A percentile compares a stretch with the other conserved stretches of the same genome.
phyloP scores from a whole-genome alignment of 306 rosid species.

The Cajanus cajan region DNA sequence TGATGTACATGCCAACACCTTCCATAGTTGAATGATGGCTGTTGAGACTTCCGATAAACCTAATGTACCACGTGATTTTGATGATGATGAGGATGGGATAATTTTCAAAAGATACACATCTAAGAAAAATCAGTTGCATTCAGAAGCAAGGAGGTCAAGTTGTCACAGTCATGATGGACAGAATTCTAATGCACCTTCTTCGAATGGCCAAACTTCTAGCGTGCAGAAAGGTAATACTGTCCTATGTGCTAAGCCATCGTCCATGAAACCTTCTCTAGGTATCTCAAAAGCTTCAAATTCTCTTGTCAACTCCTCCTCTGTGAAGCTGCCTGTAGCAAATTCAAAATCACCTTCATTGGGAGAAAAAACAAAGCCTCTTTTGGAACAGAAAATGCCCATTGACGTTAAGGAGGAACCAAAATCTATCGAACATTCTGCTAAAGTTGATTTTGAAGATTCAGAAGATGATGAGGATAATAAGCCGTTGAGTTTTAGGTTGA shows the following conservation, averaged over 20 bases:
- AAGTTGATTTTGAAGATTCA: slow-evolving; percentile 24
- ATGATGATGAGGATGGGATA: slow-evolving; percentile 29
- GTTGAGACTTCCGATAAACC: slow-evolving; percentile 46
- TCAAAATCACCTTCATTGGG: slow-evolving; percentile 16
- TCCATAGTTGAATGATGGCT: slow-evolving; percentile 43
- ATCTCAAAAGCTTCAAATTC: slow-evolving; percentile 29
- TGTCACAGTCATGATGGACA: slow-evolving; percentile 30
- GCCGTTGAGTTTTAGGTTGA: slow-evolving; percentile 39
- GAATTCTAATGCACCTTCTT: slow-evolving; percentile 30
- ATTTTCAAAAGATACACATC: slow-evolving; percentile 28
- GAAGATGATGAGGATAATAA: slow-evolving; percentile 50
- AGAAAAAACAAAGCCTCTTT: slow-evolving; percentile 26
- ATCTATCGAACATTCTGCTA: background rate
- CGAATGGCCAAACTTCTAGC: slow-evolving; percentile 44
- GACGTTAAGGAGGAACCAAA: slow-evolving; percentile 31
- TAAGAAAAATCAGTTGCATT: slow-evolving; percentile 37
- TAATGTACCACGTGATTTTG: slow-evolving; percentile 14
- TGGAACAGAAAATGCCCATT: slow-evolving; percentile 18
- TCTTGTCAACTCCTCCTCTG: slow-evolving; percentile 3
- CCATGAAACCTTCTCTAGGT: slow-evolving; percentile 27
- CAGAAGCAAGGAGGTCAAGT: slow-evolving; percentile 38
- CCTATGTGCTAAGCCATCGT: slow-evolving; percentile 25
- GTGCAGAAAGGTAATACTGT: slow-evolving; percentile 23
- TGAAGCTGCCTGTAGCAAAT: slow-evolving; percentile 27
- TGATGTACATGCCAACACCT: slow-evolving; percentile 33